Percentiles rank a stretch among this genome's conserved stretches.
These are phyloP conservation scores for Penicillium ucsense DNA, from an alignment of 495 filamentous ascomycete genomes.

Conservation along the genomic window DNA sequence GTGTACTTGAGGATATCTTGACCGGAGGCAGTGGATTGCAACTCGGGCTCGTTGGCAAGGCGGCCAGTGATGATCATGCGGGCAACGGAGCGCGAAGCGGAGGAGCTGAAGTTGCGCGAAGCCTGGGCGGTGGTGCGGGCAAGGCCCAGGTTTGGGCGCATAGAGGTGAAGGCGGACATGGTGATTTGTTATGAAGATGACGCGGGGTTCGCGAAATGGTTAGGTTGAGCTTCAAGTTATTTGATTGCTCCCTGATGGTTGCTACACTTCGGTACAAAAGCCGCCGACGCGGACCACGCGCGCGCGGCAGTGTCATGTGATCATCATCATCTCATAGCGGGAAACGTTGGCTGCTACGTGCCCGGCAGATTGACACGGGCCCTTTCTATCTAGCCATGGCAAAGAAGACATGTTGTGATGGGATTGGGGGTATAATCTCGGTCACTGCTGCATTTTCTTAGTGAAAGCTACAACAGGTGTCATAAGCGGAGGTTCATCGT, in stretches of 20 bases:
- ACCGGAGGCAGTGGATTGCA: constrained; percentile 53
- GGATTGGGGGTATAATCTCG: too few species aligned
- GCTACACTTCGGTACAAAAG: neutral
- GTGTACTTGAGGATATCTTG: constrained; percentile 58
- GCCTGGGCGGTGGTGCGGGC: constrained; percentile 26
- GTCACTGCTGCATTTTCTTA: too few species aligned
- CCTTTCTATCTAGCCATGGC: too few species aligned
- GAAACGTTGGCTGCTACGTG: too few species aligned
- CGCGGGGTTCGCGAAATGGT: too few species aligned
- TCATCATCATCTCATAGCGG: neutral
- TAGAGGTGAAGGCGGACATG: constrained; percentile 42
- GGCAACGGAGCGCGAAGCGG: constrained; percentile 36
- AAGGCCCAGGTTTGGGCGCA: constrained; percentile 28
- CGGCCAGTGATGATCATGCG: constrained; percentile 68
- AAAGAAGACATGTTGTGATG: too few species aligned
- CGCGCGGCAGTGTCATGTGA: neutral
- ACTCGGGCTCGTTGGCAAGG: constrained; percentile 61
- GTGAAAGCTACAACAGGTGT: too few species aligned
- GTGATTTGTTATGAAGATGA: constrained; percentile 5
- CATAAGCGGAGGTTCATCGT: too few species aligned
- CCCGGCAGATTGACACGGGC: too few species aligned
- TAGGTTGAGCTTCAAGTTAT: too few species aligned
- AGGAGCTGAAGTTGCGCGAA: constrained; percentile 50
- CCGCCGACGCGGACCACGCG: neutral
- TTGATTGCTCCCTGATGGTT: neutral